Percentiles rank a stretch among this genome's conserved stretches.
These are phyloP conservation scores for Achlya hypogyna DNA, from an alignment of 352 stramenopile species.

Conservation along the genomic window DNA sequence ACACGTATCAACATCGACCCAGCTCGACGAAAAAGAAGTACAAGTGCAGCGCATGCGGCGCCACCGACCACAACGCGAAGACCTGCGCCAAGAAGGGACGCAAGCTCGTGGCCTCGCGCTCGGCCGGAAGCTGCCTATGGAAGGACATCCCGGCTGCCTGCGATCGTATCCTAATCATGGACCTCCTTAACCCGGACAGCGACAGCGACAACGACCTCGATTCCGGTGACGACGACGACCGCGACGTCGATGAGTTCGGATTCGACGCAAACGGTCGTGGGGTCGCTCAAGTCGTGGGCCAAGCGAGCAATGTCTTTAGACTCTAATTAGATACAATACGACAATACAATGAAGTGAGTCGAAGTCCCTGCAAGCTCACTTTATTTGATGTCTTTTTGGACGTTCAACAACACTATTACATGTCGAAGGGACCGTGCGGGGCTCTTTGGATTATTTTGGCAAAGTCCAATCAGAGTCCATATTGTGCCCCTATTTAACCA, in stretches of 20 bases:
- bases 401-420: not conserved
- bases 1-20: not conserved
- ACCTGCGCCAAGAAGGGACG: not conserved
- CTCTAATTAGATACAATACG: too few relatives aligned
- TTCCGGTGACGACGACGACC: not conserved
- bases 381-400: not conserved
- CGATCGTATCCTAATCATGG: not conserved
- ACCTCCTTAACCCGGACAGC: not conserved
- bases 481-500: not conserved
- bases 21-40: not conserved
- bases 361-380: not conserved
- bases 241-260: not conserved
- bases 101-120: not conserved
- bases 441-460: not conserved
- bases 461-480: not conserved
- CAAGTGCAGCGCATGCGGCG: not conserved
- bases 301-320: not conserved
- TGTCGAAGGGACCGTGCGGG: not conserved
- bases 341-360: not conserved
- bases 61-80: not conserved
- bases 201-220: not conserved
- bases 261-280: not conserved
- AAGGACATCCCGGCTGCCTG: not conserved
- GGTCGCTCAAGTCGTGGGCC: not conserved
- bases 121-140: not conserved